Conservation (phyloP, 2,329 filamentous ascomycete genomes). For the Penicillium sp. region DNA sequence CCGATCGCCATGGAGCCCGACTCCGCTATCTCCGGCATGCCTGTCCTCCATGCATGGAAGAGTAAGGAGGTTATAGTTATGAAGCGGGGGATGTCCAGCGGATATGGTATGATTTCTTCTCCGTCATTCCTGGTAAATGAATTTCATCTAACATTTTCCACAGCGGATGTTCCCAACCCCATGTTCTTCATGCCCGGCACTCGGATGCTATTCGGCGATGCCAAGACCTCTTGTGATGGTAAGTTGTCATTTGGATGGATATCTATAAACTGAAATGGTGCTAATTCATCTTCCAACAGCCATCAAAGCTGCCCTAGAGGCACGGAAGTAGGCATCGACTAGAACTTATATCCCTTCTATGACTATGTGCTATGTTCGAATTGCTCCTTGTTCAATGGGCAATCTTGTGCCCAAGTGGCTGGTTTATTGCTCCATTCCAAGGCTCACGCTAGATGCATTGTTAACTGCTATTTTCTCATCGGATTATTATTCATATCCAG, state of each 20-base stretch:
- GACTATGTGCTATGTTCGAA: neutral
- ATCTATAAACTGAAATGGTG: neutral
- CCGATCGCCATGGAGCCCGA: constrained; percentile 82
- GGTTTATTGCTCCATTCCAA: neutral
- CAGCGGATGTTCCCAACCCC: constrained; percentile 84
- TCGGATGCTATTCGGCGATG: constrained; percentile 90
- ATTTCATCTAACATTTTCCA: constrained; percentile 6
- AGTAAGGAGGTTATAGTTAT: constrained; percentile 89
- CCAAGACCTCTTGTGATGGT: constrained; percentile 79
- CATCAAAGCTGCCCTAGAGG: constrained; percentile 43
- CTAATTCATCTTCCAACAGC: constrained; percentile 28
- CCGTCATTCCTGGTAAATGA: neutral
- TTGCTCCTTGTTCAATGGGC: neutral
- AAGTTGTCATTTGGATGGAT: constrained; percentile 31
- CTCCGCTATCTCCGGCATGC: constrained; percentile 86
- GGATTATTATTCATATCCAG: neutral
- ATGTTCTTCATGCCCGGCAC: constrained; percentile 92
- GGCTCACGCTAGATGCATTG: neutral
- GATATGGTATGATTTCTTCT: constrained; percentile 63
- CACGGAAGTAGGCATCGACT: constrained; percentile 24
- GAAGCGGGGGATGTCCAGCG: constrained; percentile 86
- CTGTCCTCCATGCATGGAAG: constrained; percentile 89
- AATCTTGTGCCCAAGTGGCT: neutral
- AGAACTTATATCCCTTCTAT: neutral
- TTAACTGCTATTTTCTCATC: neutral